A percentile compares a stretch with the other conserved stretches of the same genome.
Evolutionary conservation across 306 rosid genomes (phyloP).

Genomic region (Heteromeles arbutifolia): DNA sequence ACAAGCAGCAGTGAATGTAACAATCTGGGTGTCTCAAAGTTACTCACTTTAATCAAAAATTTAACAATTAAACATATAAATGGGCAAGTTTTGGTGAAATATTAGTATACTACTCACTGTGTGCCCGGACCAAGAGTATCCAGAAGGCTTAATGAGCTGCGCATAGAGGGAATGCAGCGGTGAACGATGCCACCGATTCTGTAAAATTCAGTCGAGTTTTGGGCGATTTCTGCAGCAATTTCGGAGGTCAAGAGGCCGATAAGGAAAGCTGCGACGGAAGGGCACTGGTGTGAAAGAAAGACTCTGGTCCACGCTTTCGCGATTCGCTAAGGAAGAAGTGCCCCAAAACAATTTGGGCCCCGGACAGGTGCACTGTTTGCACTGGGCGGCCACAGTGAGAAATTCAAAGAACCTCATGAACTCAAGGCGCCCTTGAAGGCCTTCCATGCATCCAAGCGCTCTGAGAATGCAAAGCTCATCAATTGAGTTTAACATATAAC

Average conservation of each 20-base stretch:
- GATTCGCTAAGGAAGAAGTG: no score
- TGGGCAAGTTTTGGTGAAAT: background rate
- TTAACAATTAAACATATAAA: background rate
- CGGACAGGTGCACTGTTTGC: no score
- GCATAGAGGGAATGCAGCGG: constrained; percentile 40
- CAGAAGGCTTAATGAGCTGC: constrained; percentile 55
- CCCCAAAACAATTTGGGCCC: no score
- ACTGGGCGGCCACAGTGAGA: no score
- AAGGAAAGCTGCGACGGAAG: constrained; percentile 2
- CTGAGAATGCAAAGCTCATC: no score
- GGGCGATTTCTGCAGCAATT: constrained; percentile 17
- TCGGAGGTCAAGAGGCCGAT: constrained; percentile 14
- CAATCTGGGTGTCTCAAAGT: background rate
- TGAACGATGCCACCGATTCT: constrained; percentile 4
- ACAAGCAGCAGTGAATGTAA: background rate
- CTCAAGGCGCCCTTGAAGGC: no score
- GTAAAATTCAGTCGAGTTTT: constrained; percentile 12
- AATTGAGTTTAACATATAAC: no score
- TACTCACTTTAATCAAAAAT: background rate
- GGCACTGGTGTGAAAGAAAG: no score
- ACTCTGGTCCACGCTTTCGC: no score
- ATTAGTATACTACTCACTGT: constrained; percentile 20
- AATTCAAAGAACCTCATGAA: no score
- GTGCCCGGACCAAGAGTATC: constrained; percentile 74
- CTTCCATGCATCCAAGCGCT: no score